Evolutionary conservation across 2,329 filamentous ascomycete species (phyloP), one percentile per base, ranked within the genome.

Genomic region (Lecanicillium sp.): DNA sequence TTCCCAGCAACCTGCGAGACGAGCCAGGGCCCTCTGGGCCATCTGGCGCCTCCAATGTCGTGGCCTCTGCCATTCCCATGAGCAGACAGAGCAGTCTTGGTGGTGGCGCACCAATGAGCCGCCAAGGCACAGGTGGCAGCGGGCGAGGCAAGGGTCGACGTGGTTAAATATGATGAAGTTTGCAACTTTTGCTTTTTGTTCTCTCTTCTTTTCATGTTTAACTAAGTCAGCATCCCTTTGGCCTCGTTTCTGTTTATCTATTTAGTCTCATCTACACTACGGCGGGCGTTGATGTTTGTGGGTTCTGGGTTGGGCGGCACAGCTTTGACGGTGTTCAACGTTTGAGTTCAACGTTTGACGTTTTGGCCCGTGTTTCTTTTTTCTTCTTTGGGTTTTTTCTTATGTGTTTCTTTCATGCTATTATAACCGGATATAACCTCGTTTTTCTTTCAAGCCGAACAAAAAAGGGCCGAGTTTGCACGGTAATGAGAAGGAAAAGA

Each of bases 51-150:
- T 56, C 59, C 2, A 49, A 61, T 6, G 65, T 65, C 0, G 71
- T 68, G 0, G 66, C 64, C 20, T 64, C 66, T 0, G 70, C 68
- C 0, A 66, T 67, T 12, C 70, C 76, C 1, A 79, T 79, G 73
- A 79, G 75, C 56, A 72, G 75, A 30, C 74, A 76, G 59, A 78
- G 73, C 62, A 78, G 75, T 46, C 65, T 73, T 4, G 75, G 75
- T 20, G 78, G 77, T 35, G 72, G 72, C 26, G 41, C 45, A 5
- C 67, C 74, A 11, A 80, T 80, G 77, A 80, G 75, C 54, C 68
- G 78, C 19, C 72, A 76, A 57, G 73, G 73, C 24, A 75, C 71
- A 42, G 65, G 68, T 20, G 68, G 71, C 37, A 78, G 74, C 52
- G 71, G 70, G 19, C 68, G 75, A 44, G 75, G 75, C 41, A 71